Base-by-base conservation (phyloP, 768 basidiomycete genomes). In the Trametes maxima region DNA sequence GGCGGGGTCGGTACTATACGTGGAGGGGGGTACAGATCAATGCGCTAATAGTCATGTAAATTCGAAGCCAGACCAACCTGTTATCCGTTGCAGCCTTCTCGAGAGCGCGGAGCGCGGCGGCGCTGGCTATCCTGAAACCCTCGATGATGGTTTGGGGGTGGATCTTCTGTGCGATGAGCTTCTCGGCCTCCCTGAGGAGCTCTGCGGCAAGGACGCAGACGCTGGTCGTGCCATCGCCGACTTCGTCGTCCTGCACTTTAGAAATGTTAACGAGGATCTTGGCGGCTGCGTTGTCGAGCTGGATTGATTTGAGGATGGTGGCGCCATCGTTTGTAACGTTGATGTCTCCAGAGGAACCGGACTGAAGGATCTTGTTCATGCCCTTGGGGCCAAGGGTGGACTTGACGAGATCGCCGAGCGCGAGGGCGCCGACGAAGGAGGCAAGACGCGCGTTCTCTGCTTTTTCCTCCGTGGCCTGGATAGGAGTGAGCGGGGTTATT, bases 191-290 rank as follows among this genome's bases (percentile, higher is more conserved):
- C 60, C 97, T 78, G 66, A 99, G 72, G 65, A 98, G 76, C 70
- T 99, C 97, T 11, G 92, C 85, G 2, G 95, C 92, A 17, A 99
- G 76, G 14, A 99, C 96, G 53, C 92, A 94, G 25, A 98, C 94
- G 52, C 82, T 86, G 22, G 93, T 95, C 37, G 93, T 95, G 43
- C 93, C 97, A 76, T 98, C 97, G 19, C 97, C 97, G 48, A 99
- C 88, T 75, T 99, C 97, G 72, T 99, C 97, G 73, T 99, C 97
- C 77, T 98, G 97, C n/a, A 98, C 96, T 73, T 99, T 99, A 0
- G 95, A 96, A 75, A 99, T 98, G 76, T 99, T 98, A 69, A 99
- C 97, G 56, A 99, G 84, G 74, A 99, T 98, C 81, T 99, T 99
- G 42, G 97, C 97, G 2, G 96, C 96, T 5, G 97, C 93, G 73